Evolutionary conservation across 495 filamentous ascomycete species (phyloP), one percentile per base, ranked within the genome.

Genomic region (Penicillium arizonense): DNA sequence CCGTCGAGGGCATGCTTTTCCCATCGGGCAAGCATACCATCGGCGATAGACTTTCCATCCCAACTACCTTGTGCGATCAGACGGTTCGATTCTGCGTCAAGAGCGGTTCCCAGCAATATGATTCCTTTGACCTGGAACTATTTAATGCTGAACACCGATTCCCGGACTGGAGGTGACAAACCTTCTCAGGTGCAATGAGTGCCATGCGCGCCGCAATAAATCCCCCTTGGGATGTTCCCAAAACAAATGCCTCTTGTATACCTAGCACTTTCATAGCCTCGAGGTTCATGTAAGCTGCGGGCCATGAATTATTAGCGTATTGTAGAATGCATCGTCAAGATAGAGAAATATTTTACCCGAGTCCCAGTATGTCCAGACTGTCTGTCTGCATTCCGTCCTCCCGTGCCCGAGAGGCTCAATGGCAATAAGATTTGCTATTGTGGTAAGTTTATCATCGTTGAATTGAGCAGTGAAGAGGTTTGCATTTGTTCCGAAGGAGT

Each of bases 171-270:
- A n/a, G n/a, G n/a, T n/a, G n/a, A n/a, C n/a, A 36, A 59, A 81
- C 77, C 72, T 64, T 82, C n/a, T 85, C 78, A 1, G 83, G 84
- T 6, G 74, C 74, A 38, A 86, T 52, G 28, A 87, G 45, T 0
- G 81, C 82, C 83, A 87, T 87, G 35, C 78, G 61, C 5, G 73
- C 69, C 0, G 76, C 77, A 10, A 87, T 77, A 80, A 80, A 87
- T 0, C 82, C 83, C 2, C 85, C 84, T 58, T 87, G 84, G 53
- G 78, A 82, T 0, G 82, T 84, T 4, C 85, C 83, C 7, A 86
- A 58, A 0, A 74, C 74, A 52, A 82, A 86, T 8, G 77, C 80
- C 59, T 79, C 78, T 18, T 76, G 55, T 44, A 87, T 72, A 1
- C 74, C 68, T n/a, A 88, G 58, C 5, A 66, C 69, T 14, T 82